phyloP scores from a whole-genome alignment of 139 green algal species.

The Spirogloea muscicola region DNA sequence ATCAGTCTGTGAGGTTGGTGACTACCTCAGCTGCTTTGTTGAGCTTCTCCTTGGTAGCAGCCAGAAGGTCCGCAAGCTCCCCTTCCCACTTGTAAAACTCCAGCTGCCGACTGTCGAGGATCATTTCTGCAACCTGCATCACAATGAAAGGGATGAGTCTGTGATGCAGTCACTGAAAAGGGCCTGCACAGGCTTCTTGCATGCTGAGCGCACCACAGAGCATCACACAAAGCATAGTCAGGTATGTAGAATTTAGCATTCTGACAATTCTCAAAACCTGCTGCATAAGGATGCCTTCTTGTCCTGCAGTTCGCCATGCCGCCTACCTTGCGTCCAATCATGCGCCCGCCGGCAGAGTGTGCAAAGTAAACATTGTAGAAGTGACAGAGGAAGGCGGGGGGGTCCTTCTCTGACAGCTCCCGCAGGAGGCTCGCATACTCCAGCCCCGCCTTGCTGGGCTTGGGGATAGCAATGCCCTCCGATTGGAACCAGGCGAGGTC shows the following conservation, averaged over 20 bases:
- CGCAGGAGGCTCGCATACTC: constrained; percentile 54
- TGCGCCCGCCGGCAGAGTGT: constrained; percentile 92
- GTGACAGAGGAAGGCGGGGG: constrained; percentile 61
- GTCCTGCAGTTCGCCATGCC: constrained; percentile 33
- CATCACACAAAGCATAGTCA: neutral
- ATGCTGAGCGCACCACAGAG: neutral
- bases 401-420: constrained; percentile 64
- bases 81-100: constrained; percentile 77
- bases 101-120: constrained; percentile 73
- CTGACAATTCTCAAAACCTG: neutral
- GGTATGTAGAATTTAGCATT: neutral
- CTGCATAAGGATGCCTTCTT: neutral
- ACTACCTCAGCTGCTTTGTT: constrained; percentile 70
- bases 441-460: constrained; percentile 41
- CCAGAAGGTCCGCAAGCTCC: constrained; percentile 69
- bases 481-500: constrained; percentile 78
- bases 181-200: neutral
- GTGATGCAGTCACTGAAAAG: neutral
- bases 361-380: constrained; percentile 99
- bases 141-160: neutral
- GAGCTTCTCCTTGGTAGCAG: constrained; percentile 60
- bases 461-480: constrained; percentile 57
- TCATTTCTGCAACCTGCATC: constrained; percentile 50
- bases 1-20: no score
- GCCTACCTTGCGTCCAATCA: constrained; percentile 86